A percentile compares a stretch with the other conserved stretches of the same genome.
Evolutionary conservation across 495 filamentous ascomycete genomes (phyloP).

Genomic region (Pyronema domesticum): DNA sequence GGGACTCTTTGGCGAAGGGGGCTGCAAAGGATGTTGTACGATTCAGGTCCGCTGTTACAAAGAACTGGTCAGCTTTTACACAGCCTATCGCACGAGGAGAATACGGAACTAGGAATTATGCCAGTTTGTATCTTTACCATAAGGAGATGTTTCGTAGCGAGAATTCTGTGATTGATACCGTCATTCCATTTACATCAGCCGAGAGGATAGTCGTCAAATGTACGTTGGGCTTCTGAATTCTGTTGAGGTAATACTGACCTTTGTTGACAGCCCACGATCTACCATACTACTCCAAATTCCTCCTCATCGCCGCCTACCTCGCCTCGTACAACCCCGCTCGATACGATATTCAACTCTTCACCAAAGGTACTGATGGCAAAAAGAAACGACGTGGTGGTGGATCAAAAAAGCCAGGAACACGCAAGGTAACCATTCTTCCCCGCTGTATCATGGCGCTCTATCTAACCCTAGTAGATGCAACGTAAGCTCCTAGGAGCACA

Average conservation of each 20-base stretch:
- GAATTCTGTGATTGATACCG: conserved; percentile 35
- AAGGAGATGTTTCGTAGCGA: conserved; percentile 24
- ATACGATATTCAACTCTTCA: conserved; percentile 68
- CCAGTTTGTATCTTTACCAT: conserved; percentile 35
- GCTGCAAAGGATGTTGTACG: conserved; percentile 46
- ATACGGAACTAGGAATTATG: conserved; percentile 60
- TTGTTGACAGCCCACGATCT: conserved; percentile 30
- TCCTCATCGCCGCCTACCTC: conserved; percentile 77
- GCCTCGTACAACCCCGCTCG: conserved; percentile 72
- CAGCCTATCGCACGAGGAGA: conserved; percentile 44
- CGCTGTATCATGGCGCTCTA: conserved; percentile 23
- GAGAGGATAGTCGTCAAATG: not conserved
- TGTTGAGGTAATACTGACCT: conserved; percentile 1
- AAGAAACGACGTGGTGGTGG: conserved; percentile 33
- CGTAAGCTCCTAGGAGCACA: conserved; percentile 54
- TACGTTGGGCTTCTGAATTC: not conserved
- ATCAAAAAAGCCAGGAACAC: conserved; percentile 39
- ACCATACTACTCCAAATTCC: conserved; percentile 62
- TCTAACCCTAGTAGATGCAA: conserved; percentile 31
- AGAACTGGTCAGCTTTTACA: conserved; percentile 55
- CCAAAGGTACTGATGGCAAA: conserved; percentile 46
- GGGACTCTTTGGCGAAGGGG: conserved; percentile 51
- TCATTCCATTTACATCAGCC: conserved; percentile 8
- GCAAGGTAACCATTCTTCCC: conserved; percentile 36
- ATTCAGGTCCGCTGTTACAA: conserved; percentile 37